Base-by-base conservation (phyloP, 1,284 basidiomycete species). In the Boletellus dicymbophilus region DNA sequence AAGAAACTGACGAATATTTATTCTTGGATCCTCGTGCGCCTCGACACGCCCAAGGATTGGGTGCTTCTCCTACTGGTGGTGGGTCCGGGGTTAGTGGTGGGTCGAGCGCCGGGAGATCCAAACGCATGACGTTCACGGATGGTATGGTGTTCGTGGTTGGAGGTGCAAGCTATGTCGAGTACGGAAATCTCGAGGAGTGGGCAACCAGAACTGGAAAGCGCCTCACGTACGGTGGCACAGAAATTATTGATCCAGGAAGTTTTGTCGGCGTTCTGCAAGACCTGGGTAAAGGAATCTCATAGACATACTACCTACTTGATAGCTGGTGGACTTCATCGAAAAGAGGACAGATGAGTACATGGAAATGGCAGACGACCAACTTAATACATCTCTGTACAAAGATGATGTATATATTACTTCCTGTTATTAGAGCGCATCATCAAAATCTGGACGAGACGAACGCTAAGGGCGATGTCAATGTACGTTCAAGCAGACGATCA, bases 81-180 rank as follows among this genome's bases (percentile, higher is more conserved):
- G 72, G 74, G 18, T 70, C 72, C 2, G 75, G 65, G 33, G 54
- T 58, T 21, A 56, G 68, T 10, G 69, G 62, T 46, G 71, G 70
- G 50, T 60, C 66, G 50, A 72, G 75, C 20, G 71, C 74, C 43
- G 77, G 83, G 22, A 71, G 80, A 43, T 74, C 76, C 30, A 77
- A 78, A 53, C 80, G 91, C 18, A 91, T 92, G 84, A 81, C 84
- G n/a, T 97, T 95, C 69, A 75, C 79, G 16, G 95, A 99, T 58
- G 88, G 90, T 16, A 84, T 95, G 58, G 90, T 99, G 3, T 99
- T 99, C 61, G 79, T 99, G 15, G 95, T 99, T 1, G 97, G 97
- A 6, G 97, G 97, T 5, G 97, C 95, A 2, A 90, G 94, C 20
- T 97, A 99, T 64, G 94, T 99, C 46, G 97, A 99, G 72, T 98